Evolutionary conservation across 306 rosid species (phyloP).

Genomic region (Cicer arietinum): DNA sequence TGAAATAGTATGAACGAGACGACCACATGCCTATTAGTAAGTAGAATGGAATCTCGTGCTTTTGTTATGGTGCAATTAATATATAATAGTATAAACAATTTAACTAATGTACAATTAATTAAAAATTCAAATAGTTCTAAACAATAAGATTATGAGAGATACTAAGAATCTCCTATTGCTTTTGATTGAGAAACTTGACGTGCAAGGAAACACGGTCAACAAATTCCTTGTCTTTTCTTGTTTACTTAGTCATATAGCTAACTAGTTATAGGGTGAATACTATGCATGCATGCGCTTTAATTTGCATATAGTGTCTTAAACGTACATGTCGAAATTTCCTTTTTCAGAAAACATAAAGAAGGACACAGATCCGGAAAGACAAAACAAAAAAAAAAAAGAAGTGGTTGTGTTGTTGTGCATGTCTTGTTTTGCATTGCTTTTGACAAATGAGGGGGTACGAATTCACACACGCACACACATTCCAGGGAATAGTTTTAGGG

Average conservation of each 20-base stretch:
- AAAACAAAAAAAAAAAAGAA: background rate
- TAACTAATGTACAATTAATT: slow-evolving; percentile 32
- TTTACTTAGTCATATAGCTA: background rate
- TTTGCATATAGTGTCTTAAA: background rate
- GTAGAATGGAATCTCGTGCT: slow-evolving; percentile 58
- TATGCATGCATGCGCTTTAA: slow-evolving; percentile 10
- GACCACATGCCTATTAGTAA: slow-evolving; percentile 29
- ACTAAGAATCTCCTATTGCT: background rate
- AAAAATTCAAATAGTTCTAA: slow-evolving; percentile 29
- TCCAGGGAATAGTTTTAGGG: slow-evolving; percentile 1
- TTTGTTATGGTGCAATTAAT: background rate
- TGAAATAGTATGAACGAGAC: slow-evolving; percentile 49
- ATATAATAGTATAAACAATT: slow-evolving; percentile 14
- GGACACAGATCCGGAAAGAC: background rate
- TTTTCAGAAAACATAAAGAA: background rate
- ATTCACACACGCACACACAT: background rate
- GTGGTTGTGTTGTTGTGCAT: background rate
- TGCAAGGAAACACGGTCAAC: slow-evolving; percentile 54
- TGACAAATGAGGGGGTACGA: slow-evolving; percentile 25
- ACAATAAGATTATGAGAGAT: slow-evolving; percentile 5
- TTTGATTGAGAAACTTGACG: slow-evolving; percentile 46
- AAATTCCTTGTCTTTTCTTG: slow-evolving; percentile 30
- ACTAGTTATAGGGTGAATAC: slow-evolving; percentile 9
- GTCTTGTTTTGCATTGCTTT: slow-evolving; percentile 26
- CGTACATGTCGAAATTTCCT: slow-evolving; percentile 5